A percentile compares a stretch with the other conserved stretches of the same genome.
phyloP scores from a whole-genome alignment of 2,329 filamentous ascomycete species.

The Tolypocladium tundrense region DNA sequence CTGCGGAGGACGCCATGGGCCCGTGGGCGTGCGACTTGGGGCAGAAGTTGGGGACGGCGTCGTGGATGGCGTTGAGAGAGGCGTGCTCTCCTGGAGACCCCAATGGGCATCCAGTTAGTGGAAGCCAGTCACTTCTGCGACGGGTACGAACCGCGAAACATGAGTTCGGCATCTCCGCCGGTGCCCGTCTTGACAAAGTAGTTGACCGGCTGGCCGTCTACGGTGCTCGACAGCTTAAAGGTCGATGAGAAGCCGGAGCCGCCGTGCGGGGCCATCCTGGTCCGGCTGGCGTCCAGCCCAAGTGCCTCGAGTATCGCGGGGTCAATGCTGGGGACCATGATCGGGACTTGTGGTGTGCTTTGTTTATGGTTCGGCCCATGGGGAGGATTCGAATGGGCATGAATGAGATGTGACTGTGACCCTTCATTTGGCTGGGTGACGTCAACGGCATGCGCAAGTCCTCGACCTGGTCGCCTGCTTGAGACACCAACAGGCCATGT shows the following conservation, averaged over 20 bases:
- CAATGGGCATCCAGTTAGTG: too few species aligned
- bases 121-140: not conserved
- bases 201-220: conserved; percentile 37
- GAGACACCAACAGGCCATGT: not conserved
- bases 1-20: conserved; percentile 37
- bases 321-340: conserved; percentile 44
- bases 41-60: conserved; percentile 62
- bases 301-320: conserved; percentile 52
- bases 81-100: conserved; percentile 57
- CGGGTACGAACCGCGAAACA: conserved; percentile 52
- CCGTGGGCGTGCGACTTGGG: conserved; percentile 69
- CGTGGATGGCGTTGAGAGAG: conserved; percentile 73
- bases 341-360: not conserved
- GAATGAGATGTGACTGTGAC: not conserved
- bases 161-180: conserved; percentile 48
- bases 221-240: conserved; percentile 40
- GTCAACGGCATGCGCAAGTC: not conserved
- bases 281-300: conserved; percentile 40
- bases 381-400: not conserved
- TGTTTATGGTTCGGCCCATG: not conserved
- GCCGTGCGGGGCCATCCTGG: conserved; percentile 50
- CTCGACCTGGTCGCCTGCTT: not conserved
- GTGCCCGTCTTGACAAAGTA: conserved; percentile 67
- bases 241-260: conserved; percentile 61
- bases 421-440: not conserved